phyloP scores from a whole-genome alignment of 345 rosid species.

The Citrus glauca region DNA sequence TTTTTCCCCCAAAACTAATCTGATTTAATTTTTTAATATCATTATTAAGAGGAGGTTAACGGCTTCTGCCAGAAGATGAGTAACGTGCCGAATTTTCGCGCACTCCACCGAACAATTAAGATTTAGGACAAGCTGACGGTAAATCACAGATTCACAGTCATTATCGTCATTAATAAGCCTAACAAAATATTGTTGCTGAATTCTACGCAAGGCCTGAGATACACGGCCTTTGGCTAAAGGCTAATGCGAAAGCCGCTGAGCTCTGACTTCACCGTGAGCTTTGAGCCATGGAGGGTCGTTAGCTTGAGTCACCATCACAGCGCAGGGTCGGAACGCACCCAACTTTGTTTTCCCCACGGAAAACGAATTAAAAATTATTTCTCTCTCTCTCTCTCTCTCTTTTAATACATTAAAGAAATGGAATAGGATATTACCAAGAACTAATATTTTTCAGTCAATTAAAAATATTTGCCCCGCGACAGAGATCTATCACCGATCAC shows the following conservation, averaged over 20 bases:
- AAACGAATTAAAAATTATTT: neutral
- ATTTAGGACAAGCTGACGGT: neutral
- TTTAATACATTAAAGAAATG: neutral
- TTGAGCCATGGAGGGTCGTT: conserved; percentile 10
- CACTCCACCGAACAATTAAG: neutral
- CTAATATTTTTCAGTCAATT: conserved; percentile 3
- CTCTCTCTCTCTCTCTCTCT: neutral
- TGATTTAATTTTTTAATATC: too few relatives aligned
- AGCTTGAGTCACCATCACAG: conserved; percentile 18
- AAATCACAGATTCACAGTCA: neutral
- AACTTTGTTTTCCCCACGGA: conserved; percentile 22
- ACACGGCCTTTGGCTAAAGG: neutral
- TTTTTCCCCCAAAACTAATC: too few relatives aligned
- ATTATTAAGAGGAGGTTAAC: too few relatives aligned
- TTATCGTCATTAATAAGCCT: neutral
- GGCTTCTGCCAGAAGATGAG: neutral
- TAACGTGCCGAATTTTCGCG: neutral
- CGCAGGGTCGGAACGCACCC: conserved; percentile 21
- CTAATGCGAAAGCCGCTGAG: neutral
- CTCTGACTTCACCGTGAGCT: conserved; percentile 1
- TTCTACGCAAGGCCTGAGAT: neutral
- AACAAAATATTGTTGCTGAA: neutral
- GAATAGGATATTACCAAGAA: neutral
- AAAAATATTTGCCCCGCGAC: conserved; percentile 20
- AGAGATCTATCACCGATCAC: conserved; percentile 27